phyloP scores from a whole-genome alignment of 2,329 filamentous ascomycete species.

The Xylariaceae sp. region DNA sequence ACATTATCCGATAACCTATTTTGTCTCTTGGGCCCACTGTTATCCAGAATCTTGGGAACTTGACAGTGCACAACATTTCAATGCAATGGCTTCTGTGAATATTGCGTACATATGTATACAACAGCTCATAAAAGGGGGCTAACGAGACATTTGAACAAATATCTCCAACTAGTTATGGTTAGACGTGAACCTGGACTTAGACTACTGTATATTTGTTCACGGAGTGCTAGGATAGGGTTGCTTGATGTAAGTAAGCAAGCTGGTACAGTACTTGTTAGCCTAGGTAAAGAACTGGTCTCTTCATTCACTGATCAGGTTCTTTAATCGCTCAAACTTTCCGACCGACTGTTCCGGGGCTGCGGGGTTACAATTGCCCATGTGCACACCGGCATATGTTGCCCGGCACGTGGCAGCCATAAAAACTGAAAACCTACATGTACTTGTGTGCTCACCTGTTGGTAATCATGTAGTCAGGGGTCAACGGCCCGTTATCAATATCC shows the following conservation, averaged over 20 bases:
- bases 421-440: neutral
- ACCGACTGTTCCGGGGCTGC: neutral
- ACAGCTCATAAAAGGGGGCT: neutral
- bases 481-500: neutral
- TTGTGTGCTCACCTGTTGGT: neutral
- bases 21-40: conserved; percentile 1
- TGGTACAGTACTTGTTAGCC: too few species aligned
- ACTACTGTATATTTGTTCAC: too few species aligned
- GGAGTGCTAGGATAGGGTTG: too few species aligned
- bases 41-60: conserved; percentile 7
- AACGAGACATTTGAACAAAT: too few species aligned
- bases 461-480: neutral
- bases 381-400: neutral
- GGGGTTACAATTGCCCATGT: neutral
- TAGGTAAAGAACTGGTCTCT: too few species aligned
- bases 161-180: too few species aligned
- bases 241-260: too few species aligned
- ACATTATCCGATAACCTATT: conserved; percentile 15
- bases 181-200: too few species aligned
- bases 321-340: neutral
- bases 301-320: too few species aligned
- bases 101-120: neutral
- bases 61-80: neutral
- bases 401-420: conserved; percentile 17
- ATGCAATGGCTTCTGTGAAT: neutral